phyloP scores from a whole-genome alignment of 257 asterid species.

The Solanum phureja region DNA sequence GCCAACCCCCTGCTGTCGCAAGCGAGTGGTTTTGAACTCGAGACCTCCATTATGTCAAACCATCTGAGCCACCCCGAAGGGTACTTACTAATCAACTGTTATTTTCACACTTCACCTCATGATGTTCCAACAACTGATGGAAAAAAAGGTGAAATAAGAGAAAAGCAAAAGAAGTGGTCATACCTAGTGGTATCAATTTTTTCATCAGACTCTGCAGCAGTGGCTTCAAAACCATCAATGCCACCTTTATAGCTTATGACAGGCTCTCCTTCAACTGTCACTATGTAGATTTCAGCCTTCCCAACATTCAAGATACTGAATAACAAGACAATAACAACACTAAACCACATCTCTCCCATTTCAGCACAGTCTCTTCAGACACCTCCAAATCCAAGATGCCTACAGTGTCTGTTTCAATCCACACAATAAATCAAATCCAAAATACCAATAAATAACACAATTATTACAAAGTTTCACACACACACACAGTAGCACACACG shows the following conservation, averaged over 20 bases:
- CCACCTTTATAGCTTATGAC: constrained; percentile 87
- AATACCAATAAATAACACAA: background rate
- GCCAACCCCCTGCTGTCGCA: background rate
- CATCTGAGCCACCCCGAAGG: background rate
- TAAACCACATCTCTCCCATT: constrained; percentile 42
- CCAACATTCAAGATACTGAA: constrained; percentile 28
- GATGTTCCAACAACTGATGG: background rate
- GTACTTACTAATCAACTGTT: background rate
- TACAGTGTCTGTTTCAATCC: constrained; percentile 29
- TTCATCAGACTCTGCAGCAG: constrained; percentile 81
- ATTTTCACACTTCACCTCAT: background rate
- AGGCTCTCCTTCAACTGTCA: constrained; percentile 90
- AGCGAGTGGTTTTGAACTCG: background rate
- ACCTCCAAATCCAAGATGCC: constrained; percentile 17
- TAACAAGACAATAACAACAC: constrained; percentile 20
- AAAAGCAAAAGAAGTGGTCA: background rate
- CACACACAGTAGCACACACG: background rate
- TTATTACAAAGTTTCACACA: background rate
- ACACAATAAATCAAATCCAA: background rate
- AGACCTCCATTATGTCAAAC: background rate
- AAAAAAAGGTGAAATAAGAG: background rate
- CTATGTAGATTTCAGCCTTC: constrained; percentile 70
- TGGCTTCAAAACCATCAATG: constrained; percentile 80
- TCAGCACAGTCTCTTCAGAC: constrained; percentile 15
- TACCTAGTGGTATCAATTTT: constrained; percentile 80